Conservation (phyloP, 2,329 filamentous ascomycete genomes). For the Stemphylium lycopersici region DNA sequence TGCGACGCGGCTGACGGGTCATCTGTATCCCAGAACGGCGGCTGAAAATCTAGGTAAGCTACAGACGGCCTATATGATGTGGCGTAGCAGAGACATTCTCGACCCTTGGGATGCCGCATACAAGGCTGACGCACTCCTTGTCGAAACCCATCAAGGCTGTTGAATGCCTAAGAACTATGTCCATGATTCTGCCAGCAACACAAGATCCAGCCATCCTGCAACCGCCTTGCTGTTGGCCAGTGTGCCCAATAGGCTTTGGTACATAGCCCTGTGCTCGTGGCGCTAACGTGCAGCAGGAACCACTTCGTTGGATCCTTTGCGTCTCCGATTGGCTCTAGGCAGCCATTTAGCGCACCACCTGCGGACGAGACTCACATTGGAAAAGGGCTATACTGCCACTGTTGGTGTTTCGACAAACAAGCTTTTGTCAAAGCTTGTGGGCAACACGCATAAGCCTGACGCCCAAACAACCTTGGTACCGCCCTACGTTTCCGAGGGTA, state of each 20-base stretch:
- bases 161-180: background rate
- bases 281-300: slow-evolving; percentile 27
- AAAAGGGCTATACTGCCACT: slow-evolving; percentile 84
- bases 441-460: slow-evolving; percentile 82
- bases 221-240: background rate
- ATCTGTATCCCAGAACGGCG: slow-evolving; percentile 58
- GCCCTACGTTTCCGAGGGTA: slow-evolving; percentile 55
- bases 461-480: slow-evolving; percentile 84
- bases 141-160: slow-evolving; percentile 2
- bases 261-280: background rate
- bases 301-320: slow-evolving; percentile 47
- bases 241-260: slow-evolving; percentile 2
- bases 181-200: slow-evolving; percentile 3
- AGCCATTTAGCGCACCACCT: slow-evolving; percentile 82
- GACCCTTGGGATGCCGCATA: background rate
- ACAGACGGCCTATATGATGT: slow-evolving; percentile 6
- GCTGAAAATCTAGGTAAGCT: slow-evolving; percentile 30
- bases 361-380: slow-evolving; percentile 72
- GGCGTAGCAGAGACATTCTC: slow-evolving; percentile 9
- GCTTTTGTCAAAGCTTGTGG: slow-evolving; percentile 81
- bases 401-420: slow-evolving; percentile 90
- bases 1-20: slow-evolving; percentile 70
- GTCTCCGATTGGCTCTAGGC: slow-evolving; percentile 71
- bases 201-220: background rate
- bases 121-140: slow-evolving; percentile 11